Base-by-base conservation (phyloP, 345 rosid species). In the Gossypium australe region DNA sequence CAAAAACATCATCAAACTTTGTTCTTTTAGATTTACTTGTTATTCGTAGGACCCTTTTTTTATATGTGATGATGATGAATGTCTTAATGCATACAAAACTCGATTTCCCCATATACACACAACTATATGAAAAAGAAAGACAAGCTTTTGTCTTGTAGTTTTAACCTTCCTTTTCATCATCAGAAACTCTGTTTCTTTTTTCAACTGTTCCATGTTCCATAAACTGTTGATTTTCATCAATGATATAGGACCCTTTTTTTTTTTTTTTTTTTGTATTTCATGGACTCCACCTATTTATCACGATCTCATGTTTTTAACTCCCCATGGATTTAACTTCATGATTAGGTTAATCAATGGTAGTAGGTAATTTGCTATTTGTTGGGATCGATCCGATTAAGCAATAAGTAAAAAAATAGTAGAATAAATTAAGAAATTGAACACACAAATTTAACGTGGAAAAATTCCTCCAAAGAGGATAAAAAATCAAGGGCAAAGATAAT, bases 11-110 rank as follows among this genome's bases (percentile, higher is more conserved):
- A 60, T 63, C 74, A 60, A 18, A 53, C 63, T 73, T 70, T 76
- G 12, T 67, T 76, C 78, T 34, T 81, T 68, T 78, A 82, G 82
- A 84, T 84, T 78, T 82, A 77, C 77, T 75, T 66, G 60, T 72
- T 73, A 29, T 55, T 78, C 61, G 59, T 74, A 69, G 75, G 75
- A 0, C 58, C 57, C 45, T 64, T 34, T 47, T 47, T 12, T 9
- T 12, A 2, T 45, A 45, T 45, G 11, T 45, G 49, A 45, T 45
- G 17, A 49, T 59, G 55, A 74, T 60, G 41, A 27, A 52, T 74
- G 66, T 78, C 78, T 69, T 71, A 57, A 68, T 69, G 27, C 78
- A 69, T 74, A 74, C 78, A 74, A 78, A 78, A 74, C 43, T 55
- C 20, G 47, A 41, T 43, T 57, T 71, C 48, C 41, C 18, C 10